These are phyloP conservation scores for Panaeolus papilionaceus DNA, from an alignment of 768 basidiomycete genomes.

Conservation along the genomic window DNA sequence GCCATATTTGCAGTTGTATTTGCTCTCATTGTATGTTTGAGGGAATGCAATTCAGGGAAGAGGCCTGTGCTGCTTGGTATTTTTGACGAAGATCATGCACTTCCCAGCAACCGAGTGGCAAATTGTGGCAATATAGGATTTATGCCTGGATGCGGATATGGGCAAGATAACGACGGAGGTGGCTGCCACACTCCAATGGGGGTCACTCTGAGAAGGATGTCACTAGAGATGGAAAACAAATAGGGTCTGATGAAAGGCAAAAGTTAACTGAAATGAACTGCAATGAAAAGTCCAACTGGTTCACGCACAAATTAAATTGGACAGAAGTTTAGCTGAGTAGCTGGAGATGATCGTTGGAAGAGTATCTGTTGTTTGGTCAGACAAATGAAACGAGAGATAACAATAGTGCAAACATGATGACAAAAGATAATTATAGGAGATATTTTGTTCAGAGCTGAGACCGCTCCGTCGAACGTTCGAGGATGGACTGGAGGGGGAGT, in stretches of 20 bases:
- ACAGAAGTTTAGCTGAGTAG: background rate
- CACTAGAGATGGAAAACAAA: background rate
- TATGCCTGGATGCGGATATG: constrained; percentile 9
- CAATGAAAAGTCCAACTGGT: background rate
- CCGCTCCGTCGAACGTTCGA: background rate
- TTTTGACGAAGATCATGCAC: constrained; percentile 6
- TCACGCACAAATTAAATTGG: background rate
- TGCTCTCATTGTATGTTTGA: background rate
- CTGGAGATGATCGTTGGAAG: background rate
- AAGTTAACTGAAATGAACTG: background rate
- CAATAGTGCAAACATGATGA: background rate
- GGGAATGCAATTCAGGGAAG: constrained; percentile 9
- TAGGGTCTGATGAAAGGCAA: constrained; percentile 6
- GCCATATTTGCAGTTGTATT: constrained; percentile 13
- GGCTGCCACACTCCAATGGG: background rate
- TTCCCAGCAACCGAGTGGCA: constrained; percentile 8
- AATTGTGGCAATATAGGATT: constrained; percentile 1
- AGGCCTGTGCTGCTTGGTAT: background rate
- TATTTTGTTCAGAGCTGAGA: constrained; percentile 2
- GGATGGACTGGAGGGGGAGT: background rate
- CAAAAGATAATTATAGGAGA: background rate
- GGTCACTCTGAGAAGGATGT: background rate
- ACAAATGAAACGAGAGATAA: background rate
- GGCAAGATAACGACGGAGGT: background rate
- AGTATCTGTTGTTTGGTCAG: background rate